A percentile compares a stretch with the other conserved stretches of the same genome.
Evolutionary conservation across 345 rosid species (phyloP).

Genomic region (Eucalyptus pauciflora): DNA sequence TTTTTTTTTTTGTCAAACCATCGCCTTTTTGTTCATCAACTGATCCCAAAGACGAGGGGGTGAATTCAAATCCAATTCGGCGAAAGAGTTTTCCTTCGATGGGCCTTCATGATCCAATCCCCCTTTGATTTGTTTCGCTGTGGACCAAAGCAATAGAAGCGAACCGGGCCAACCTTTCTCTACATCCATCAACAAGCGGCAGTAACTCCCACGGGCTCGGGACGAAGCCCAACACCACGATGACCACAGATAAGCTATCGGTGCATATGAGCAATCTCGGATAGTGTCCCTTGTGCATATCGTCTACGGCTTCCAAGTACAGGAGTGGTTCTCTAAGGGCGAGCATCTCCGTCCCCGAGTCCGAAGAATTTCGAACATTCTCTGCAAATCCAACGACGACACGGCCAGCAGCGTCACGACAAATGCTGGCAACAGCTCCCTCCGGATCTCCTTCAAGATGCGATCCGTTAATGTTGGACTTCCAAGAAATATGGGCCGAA

Average conservation of each 20-base stretch:
- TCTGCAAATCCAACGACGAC: neutral
- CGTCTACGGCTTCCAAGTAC: neutral
- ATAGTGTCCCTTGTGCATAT: neutral
- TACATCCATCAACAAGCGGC: neutral
- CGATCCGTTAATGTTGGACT: neutral
- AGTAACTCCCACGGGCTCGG: neutral
- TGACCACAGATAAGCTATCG: neutral
- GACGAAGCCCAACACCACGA: neutral
- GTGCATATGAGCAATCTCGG: neutral
- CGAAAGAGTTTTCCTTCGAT: rapidly evolving
- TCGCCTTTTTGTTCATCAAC: no score
- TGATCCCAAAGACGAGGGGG: neutral
- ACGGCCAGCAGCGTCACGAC: neutral
- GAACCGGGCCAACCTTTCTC: rapidly evolving
- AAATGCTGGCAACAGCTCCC: neutral
- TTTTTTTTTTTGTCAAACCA: no score
- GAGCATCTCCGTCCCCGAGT: neutral
- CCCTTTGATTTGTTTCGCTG: rapidly evolving
- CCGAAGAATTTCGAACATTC: neutral
- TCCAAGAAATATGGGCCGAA: neutral
- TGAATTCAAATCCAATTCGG: neutral
- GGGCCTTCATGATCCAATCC: no score
- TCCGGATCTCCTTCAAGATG: neutral
- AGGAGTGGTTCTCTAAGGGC: neutral
- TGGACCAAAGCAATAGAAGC: neutral